Percentiles rank a stretch among this genome's conserved stretches.
phyloP scores from a whole-genome alignment of 352 stramenopile species.

The Achlya hypogyna region DNA sequence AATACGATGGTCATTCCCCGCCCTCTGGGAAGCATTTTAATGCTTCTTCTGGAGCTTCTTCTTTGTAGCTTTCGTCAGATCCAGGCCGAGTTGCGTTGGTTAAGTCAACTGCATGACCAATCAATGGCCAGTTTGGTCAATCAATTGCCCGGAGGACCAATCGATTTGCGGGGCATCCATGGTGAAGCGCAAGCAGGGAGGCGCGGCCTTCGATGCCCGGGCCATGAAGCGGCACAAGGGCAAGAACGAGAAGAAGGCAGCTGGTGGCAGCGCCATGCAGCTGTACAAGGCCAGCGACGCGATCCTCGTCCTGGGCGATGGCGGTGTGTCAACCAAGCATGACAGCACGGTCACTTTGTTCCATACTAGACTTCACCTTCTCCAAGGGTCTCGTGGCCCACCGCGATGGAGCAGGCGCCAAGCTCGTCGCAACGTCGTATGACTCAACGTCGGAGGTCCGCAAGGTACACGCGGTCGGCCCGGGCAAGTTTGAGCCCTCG shows the following conservation, averaged over 20 bases:
- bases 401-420: conserved; percentile 35
- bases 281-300: conserved; percentile 46
- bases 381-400: conserved; percentile 56
- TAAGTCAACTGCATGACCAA: background rate
- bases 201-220: background rate
- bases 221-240: background rate
- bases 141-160: background rate
- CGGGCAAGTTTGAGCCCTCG: background rate
- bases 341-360: background rate
- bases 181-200: background rate
- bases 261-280: conserved; percentile 13
- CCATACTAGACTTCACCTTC: conserved; percentile 69
- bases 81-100: background rate
- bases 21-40: too few relatives aligned
- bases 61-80: too few relatives aligned
- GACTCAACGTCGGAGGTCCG: conserved; percentile 53
- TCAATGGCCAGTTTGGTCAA: background rate
- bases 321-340: conserved; percentile 24
- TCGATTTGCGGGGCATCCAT: background rate
- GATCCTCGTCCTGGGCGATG: conserved; percentile 72
- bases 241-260: background rate
- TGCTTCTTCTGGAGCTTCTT: too few relatives aligned
- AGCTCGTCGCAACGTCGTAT: conserved; percentile 65
- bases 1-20: too few relatives aligned
- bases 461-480: background rate